These are phyloP conservation scores for Mycena haematopus DNA, from an alignment of 768 basidiomycete genomes.

Conservation along the genomic window DNA sequence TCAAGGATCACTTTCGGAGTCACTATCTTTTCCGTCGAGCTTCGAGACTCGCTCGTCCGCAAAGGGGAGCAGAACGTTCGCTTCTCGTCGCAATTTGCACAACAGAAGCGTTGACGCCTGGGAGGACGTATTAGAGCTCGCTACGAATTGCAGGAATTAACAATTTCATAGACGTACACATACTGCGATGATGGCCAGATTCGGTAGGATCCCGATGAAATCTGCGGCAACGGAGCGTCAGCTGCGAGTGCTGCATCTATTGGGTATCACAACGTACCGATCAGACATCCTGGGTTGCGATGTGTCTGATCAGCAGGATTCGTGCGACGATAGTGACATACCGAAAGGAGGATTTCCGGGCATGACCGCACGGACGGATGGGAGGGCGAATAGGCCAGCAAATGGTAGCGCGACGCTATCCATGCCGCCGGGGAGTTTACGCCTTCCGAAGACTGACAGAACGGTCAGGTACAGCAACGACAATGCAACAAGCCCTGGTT, in stretches of 20 bases:
- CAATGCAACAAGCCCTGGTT: background rate
- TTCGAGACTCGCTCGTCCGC: background rate
- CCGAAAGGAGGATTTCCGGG: background rate
- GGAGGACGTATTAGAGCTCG: background rate
- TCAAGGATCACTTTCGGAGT: background rate
- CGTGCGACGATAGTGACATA: background rate
- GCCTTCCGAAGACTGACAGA: background rate
- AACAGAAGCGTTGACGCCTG: background rate
- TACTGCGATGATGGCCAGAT: background rate
- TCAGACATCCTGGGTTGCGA: background rate
- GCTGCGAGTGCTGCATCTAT: background rate
- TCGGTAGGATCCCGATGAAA: background rate
- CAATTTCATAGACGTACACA: background rate
- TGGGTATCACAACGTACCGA: background rate
- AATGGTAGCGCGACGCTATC: background rate
- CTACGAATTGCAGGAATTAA: background rate
- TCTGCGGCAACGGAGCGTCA: background rate
- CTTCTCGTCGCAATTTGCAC: background rate
- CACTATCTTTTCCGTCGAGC: background rate
- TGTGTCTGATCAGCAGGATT: background rate
- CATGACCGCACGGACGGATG: background rate
- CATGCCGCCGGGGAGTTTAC: background rate
- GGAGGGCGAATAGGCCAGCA: background rate
- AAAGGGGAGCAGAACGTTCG: background rate
- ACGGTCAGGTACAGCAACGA: background rate